A percentile compares a stretch with the other conserved stretches of the same genome.
Conservation (phyloP, 169 alveolate species). For the Besnoitia besnoiti region DNA sequence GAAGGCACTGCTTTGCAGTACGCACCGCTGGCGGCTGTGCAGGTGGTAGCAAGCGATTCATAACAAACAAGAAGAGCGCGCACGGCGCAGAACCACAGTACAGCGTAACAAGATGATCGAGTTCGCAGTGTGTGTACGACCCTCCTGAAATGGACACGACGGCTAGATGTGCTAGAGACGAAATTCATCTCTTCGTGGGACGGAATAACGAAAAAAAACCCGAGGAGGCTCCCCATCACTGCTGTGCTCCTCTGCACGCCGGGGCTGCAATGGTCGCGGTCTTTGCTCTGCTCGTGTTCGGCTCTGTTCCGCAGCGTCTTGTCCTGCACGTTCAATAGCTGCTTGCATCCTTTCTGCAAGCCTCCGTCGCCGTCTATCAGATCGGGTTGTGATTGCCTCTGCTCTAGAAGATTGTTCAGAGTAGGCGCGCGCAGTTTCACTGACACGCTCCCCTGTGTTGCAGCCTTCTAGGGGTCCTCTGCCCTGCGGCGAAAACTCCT, state of each 20-base stretch:
- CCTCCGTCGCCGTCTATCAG: neutral
- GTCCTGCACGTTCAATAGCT: neutral
- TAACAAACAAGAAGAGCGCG: no score
- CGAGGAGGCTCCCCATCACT: neutral
- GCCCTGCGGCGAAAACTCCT: no score
- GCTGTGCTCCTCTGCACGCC: neutral
- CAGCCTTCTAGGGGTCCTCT: no score
- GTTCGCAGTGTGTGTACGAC: no score
- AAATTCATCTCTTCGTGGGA: neutral
- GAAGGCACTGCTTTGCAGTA: no score
- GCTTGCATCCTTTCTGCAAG: neutral
- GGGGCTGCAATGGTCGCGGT: neutral
- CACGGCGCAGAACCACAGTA: no score
- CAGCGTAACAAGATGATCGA: no score
- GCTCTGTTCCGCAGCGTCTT: neutral
- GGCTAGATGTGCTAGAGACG: neutral
- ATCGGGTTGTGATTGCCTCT: neutral
- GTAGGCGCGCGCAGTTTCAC: no score
- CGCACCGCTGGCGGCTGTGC: no score
- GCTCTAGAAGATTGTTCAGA: neutral
- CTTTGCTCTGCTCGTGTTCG: neutral
- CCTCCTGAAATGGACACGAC: no score
- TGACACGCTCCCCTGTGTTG: no score
- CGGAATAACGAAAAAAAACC: neutral
- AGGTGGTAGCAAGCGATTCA: no score